Conservation (phyloP, 352 stramenopile species). For the Phytopythium litorale region DNA sequence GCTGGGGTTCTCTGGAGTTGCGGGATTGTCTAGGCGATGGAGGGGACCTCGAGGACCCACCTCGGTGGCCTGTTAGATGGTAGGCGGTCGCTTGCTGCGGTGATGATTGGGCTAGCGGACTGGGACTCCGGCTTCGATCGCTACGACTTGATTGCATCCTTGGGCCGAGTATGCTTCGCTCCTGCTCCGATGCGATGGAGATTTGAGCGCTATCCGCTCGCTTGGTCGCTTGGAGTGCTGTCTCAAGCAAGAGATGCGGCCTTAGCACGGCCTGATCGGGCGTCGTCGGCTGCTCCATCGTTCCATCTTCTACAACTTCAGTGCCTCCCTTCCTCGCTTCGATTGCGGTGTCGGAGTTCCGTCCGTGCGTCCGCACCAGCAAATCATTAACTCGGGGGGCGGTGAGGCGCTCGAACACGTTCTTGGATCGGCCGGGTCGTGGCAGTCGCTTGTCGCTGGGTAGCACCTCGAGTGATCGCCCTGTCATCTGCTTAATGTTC, state of each 20-base stretch:
- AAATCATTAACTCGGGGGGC: slow-evolving; percentile 18
- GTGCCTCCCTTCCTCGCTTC: neutral
- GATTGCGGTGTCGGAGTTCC: neutral
- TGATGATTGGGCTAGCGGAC: neutral
- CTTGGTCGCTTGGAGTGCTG: neutral
- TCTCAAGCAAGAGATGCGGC: neutral
- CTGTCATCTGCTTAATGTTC: slow-evolving; percentile 53
- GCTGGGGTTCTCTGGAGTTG: neutral
- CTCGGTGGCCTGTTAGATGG: neutral
- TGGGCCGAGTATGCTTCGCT: neutral
- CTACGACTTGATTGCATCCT: neutral
- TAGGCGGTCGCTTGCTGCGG: neutral
- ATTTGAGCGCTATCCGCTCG: neutral
- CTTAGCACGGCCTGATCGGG: neutral
- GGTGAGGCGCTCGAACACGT: slow-evolving; percentile 45
- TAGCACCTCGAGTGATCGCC: slow-evolving; percentile 10
- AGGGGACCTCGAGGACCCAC: neutral
- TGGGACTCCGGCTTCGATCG: neutral
- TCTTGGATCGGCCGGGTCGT: slow-evolving; percentile 8
- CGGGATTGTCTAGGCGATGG: neutral
- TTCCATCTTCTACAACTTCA: too few species aligned
- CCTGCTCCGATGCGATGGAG: neutral
- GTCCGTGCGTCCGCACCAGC: slow-evolving; percentile 2
- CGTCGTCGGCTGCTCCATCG: neutral
- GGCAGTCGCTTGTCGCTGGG: neutral